Base-by-base conservation (phyloP, 176 grass and related monocot species). In the Luzula sylvatica region DNA sequence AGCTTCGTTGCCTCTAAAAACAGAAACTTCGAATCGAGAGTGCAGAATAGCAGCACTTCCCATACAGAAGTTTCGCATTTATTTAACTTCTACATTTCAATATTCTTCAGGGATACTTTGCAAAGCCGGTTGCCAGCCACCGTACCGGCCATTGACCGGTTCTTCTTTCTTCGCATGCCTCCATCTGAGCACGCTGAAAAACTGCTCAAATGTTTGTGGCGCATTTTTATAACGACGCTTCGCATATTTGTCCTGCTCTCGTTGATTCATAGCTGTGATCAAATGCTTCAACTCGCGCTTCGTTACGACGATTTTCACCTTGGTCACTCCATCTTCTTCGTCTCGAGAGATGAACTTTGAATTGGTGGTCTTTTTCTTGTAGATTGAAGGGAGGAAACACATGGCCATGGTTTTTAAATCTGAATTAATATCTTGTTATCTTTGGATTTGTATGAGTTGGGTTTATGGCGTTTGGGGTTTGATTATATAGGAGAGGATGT, bases 21-120 rank as follows among this genome's bases (percentile, higher is more conserved):
- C 24, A 9, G 8, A 55, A 46, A 62, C 58, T 47, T 61, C 41
- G 41, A 28, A 71, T 32, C 54, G 24, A 56, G 69, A 83, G 69
- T 47, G 65, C 69, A 60, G 35, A 54, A 44, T 51, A 65, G 75
- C 51, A 74, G 69, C 80, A 73, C 75, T 79, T 60, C 52, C 66
- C 11, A 12, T 41, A 23, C 40, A 45, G 59, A 69, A 29, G n/a
- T n/a, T n/a, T n/a, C n/a, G n/a, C n/a, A 4, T 7, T 0, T 4
- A n/a, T 35, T 14, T 21, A 28, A 13, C 25, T 55, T 38, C 16
- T 39, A 28, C 47, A 40, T n/a, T 53, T 41, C 38, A 46, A 38
- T 44, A 29, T 64, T 74, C 60, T 39, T 74, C 71, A 20, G 71
- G 71, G 17, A 74, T 74, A 9, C 59, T 74, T 26, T 66, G 59